A percentile compares a stretch with the other conserved stretches of the same genome.
Conservation (phyloP, 352 stramenopile genomes). For the Peronosclerospora sorghi region DNA sequence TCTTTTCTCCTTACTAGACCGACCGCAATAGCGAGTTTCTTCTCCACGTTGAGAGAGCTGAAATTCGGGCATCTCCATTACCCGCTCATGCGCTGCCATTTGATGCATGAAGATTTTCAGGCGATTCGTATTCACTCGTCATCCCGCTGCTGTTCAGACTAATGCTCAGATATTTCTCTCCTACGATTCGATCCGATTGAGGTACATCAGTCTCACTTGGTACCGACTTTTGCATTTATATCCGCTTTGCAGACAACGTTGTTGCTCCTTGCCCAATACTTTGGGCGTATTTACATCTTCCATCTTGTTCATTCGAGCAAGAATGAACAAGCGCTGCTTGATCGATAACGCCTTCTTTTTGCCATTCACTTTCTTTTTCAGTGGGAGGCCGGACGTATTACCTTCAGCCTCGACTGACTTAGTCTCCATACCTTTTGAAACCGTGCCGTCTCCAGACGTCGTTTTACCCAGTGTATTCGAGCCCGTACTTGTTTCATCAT, state of each 20-base stretch:
- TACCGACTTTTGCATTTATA: conserved; percentile 38
- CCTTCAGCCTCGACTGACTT: conserved; percentile 5
- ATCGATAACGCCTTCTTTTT: conserved; percentile 26
- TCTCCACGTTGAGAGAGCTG: too few relatives aligned
- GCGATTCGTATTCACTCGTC: conserved; percentile 20
- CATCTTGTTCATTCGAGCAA: conserved; percentile 36
- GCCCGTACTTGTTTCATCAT: conserved; percentile 1
- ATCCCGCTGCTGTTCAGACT: conserved; percentile 25
- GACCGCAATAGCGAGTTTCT: too few relatives aligned
- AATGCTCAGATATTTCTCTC: conserved; percentile 23
- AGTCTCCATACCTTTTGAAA: background rate
- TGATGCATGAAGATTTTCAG: conserved; percentile 15
- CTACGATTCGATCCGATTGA: conserved; percentile 12
- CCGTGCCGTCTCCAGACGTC: background rate
- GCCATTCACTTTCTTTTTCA: conserved; percentile 11
- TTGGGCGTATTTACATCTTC: conserved; percentile 60
- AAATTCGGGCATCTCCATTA: too few relatives aligned
- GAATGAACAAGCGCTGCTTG: conserved; percentile 34
- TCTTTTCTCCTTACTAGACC: too few relatives aligned
- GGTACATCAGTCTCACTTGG: conserved; percentile 4
- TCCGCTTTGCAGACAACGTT: conserved; percentile 27
- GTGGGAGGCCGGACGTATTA: background rate
- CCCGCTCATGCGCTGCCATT: too few relatives aligned
- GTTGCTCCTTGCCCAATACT: conserved; percentile 30
- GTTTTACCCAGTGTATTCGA: conserved; percentile 3